Evolutionary conservation across 495 filamentous ascomycete genomes (phyloP), one percentile per base, ranked within the genome.

Genomic region (Bacidia gigantensis): DNA sequence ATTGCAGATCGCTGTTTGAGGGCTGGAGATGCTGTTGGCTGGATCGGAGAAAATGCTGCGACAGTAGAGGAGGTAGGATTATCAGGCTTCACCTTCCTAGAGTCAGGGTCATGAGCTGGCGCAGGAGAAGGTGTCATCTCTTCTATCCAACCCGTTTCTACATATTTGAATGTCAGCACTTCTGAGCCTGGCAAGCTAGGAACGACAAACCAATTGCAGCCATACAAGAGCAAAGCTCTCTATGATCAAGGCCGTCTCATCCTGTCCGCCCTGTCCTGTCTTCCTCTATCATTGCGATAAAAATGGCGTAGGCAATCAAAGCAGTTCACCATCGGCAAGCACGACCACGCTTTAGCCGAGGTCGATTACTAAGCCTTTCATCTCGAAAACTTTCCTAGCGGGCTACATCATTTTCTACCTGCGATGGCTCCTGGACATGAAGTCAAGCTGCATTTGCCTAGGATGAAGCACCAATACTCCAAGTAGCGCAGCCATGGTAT

Each of bases 1-100:
- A 97, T 86, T 53, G 87, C 92, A 38, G 86, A 90, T 45, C 88
- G 80, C 52, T 87, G 79, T 59, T 83, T 82, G 35, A 82, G 81
- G 21, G 80, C 80, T 47, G 83, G 71, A 22, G 83, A 78, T 12
- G 77, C 76, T 49, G 80, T 74, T 11, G 24, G 14, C 9, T 81
- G 80, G 20, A 78, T 75, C 26, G 92, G 89, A 23, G 90, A 87
- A 71, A 99, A 99, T 46, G 84, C 73, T 53, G 87, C 88, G 58
- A 83, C 72, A 17, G 87, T 93, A 17, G 86, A 80, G 40, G 84
- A 78, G 60, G 77, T 78, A 53, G 68, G 72, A 65, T 81, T 74
- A 52, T 65, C 45, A 18, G 25, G 12, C 59, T 60, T 57, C 66
- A 66, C 58, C 62, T 52, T 62, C 55, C 58, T 51, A 46, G 57